A percentile compares a stretch with the other conserved stretches of the same genome.
These are phyloP conservation scores for Trichoderma citrinoviride DNA, from an alignment of 2,329 filamentous ascomycete species.

Conservation along the genomic window DNA sequence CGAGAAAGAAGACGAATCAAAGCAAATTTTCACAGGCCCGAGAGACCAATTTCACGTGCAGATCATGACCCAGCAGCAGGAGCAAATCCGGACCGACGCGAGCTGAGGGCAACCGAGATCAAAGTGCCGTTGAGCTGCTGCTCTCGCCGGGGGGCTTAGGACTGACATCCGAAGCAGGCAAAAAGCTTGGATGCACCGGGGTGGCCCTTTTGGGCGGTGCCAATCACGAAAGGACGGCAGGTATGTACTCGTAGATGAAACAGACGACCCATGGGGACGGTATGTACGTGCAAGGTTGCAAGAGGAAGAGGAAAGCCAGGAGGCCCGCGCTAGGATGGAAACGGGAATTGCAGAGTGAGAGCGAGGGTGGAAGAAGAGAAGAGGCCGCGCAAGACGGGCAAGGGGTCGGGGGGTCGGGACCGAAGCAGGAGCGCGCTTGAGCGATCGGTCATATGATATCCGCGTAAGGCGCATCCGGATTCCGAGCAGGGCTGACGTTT, in stretches of 20 bases:
- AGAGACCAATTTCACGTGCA: too few species aligned
- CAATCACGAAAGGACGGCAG: background rate
- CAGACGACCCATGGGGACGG: constrained; percentile 15
- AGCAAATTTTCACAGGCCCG: background rate
- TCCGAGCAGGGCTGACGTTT: constrained; percentile 8
- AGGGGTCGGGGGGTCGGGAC: background rate
- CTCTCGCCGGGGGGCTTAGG: background rate
- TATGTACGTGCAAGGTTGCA: background rate
- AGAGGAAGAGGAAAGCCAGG: background rate
- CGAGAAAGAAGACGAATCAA: background rate
- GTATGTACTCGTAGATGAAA: constrained; percentile 17
- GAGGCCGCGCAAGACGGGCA: constrained; percentile 14
- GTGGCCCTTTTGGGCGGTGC: background rate
- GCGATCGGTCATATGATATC: constrained; percentile 19
- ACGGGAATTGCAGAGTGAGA: background rate
- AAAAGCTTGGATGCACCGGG: background rate
- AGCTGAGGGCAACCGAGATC: constrained; percentile 12
- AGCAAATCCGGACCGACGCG: background rate
- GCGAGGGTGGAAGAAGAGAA: background rate
- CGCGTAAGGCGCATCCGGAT: constrained; percentile 19
- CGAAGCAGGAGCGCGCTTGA: constrained; percentile 9
- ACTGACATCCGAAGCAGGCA: constrained; percentile 5
- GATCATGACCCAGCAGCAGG: background rate
- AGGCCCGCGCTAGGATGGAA: background rate
- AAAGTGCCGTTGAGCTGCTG: background rate